These are phyloP conservation scores for Globisporangium polare DNA, from an alignment of 352 stramenopile species.

Conservation along the genomic window DNA sequence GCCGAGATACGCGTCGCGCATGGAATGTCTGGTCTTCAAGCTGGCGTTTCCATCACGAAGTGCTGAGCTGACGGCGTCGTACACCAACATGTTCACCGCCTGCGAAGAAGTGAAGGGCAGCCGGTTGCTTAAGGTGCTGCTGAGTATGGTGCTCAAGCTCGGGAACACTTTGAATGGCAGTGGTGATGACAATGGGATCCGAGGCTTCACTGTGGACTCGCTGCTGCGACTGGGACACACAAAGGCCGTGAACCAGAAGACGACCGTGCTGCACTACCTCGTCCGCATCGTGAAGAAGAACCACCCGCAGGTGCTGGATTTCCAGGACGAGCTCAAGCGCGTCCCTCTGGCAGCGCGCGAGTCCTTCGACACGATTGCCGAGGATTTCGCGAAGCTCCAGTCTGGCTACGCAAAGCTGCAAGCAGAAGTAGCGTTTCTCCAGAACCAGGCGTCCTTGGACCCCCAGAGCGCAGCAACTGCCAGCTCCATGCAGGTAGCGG, in stretches of 20 bases:
- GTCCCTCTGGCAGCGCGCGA: conserved; percentile 84
- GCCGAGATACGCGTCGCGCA: conserved; percentile 52
- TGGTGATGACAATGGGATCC: conserved; percentile 83
- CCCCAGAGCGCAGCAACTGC: conserved; percentile 7
- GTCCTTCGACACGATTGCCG: conserved; percentile 62
- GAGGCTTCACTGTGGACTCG: conserved; percentile 95
- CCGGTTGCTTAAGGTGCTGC: conserved; percentile 90
- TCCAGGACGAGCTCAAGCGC: conserved; percentile 86
- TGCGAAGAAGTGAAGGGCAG: conserved; percentile 94
- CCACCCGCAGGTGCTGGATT: conserved; percentile 89
- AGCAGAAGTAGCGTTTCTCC: conserved; percentile 39
- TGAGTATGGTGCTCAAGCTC: conserved; percentile 97
- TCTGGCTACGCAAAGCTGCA: conserved; percentile 41
- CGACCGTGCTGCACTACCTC: conserved; percentile 97
- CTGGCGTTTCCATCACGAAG: conserved; percentile 66
- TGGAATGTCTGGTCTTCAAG: conserved; percentile 83
- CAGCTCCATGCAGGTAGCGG: conserved; percentile 31
- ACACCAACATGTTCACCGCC: conserved; percentile 84
- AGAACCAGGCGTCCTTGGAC: conserved; percentile 28
- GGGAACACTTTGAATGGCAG: conserved; percentile 96
- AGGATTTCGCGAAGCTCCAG: conserved; percentile 61
- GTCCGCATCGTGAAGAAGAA: conserved; percentile 96
- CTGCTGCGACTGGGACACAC: conserved; percentile 91
- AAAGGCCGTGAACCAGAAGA: conserved; percentile 97
- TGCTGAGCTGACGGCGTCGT: conserved; percentile 76